These are phyloP conservation scores for Colletotrichum echinochloae DNA, from an alignment of 2,329 filamentous ascomycete genomes.

Conservation along the genomic window DNA sequence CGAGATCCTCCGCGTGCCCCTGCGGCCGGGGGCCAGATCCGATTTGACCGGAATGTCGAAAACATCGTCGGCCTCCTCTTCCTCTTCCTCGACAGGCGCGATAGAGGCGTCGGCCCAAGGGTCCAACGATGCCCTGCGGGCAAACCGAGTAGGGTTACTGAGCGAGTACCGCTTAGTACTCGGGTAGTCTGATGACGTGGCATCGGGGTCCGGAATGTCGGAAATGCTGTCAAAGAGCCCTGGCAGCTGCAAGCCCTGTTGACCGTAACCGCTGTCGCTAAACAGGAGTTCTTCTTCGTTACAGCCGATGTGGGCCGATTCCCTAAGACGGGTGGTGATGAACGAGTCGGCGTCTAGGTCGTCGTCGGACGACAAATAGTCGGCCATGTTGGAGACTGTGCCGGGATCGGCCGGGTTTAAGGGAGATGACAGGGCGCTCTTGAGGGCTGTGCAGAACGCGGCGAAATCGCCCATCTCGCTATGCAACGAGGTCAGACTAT, in stretches of 20 bases:
- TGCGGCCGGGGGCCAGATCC: slow-evolving; percentile 31
- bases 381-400: slow-evolving; percentile 52
- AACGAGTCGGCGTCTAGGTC: slow-evolving; percentile 54
- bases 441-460: slow-evolving; percentile 36
- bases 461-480: slow-evolving; percentile 37
- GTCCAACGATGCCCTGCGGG: slow-evolving; percentile 8
- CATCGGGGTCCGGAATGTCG: slow-evolving; percentile 26
- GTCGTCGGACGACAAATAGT: slow-evolving; percentile 54
- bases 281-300: slow-evolving; percentile 55
- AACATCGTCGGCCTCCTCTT: slow-evolving; percentile 23
- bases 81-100: slow-evolving; percentile 18
- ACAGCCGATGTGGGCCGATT: slow-evolving; percentile 43
- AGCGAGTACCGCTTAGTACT: slow-evolving; percentile 14
- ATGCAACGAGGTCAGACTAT: slow-evolving; percentile 37
- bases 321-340: slow-evolving; percentile 26
- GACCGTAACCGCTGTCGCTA: slow-evolving; percentile 50
- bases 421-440: slow-evolving; percentile 30
- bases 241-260: slow-evolving; percentile 50
- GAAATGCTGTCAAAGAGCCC: slow-evolving; percentile 47
- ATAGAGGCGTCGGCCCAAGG: slow-evolving; percentile 15
- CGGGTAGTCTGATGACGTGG: slow-evolving; percentile 8
- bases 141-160: slow-evolving; percentile 10
- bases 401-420: not conserved
- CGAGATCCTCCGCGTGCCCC: slow-evolving; percentile 38
- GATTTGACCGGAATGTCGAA: slow-evolving; percentile 19